These are phyloP conservation scores for Sclerotinia minor DNA, from an alignment of 2,329 filamentous ascomycete genomes.

Conservation along the genomic window DNA sequence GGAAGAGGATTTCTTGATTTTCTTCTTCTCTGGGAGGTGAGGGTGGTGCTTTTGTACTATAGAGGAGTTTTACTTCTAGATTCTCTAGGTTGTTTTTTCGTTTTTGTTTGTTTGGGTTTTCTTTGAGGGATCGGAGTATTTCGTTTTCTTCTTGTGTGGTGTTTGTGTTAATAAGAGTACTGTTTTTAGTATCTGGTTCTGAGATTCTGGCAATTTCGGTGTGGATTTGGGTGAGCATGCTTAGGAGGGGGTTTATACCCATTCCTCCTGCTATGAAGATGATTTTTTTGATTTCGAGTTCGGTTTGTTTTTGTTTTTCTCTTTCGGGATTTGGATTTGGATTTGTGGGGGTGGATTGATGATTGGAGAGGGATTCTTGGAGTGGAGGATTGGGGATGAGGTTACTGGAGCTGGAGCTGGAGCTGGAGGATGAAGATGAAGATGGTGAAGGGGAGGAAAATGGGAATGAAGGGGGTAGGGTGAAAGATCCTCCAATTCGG, in stretches of 20 bases:
- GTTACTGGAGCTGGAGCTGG: no score
- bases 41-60: neutral
- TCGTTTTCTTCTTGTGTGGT: no score
- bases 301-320: no score
- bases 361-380: no score
- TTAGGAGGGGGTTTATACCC: conserved; percentile 4
- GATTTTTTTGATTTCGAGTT: neutral
- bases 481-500: conserved; percentile 2
- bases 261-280: conserved; percentile 9
- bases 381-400: no score
- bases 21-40: neutral
- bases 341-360: no score
- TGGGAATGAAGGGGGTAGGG: neutral
- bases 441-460: no score
- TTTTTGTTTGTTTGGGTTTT: rapidly evolving
- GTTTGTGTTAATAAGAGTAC: neutral
- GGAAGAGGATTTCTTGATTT: neutral
- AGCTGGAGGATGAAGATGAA: no score
- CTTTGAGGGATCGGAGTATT: rapidly evolving
- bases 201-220: neutral
- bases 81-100: neutral
- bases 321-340: no score
- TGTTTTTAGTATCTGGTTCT: neutral
- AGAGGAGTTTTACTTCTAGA: neutral
- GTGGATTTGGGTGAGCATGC: neutral